These are phyloP conservation scores for Hypoxylon fragiforme DNA, from an alignment of 495 filamentous ascomycete species.

Conservation along the genomic window DNA sequence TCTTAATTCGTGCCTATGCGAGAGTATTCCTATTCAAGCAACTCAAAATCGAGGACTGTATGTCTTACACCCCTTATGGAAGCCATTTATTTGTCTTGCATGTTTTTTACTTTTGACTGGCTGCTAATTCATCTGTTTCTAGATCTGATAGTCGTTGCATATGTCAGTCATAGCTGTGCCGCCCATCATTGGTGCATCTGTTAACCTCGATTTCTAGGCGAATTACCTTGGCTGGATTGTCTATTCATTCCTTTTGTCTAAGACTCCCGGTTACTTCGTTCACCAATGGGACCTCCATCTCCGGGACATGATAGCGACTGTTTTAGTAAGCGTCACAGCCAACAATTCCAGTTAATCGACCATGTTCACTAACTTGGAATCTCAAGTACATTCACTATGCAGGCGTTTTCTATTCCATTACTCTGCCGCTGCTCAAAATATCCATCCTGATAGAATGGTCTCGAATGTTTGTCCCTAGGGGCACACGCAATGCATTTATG, in stretches of 20 bases:
- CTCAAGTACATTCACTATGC: constrained; percentile 23
- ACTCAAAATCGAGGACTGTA: constrained; percentile 32
- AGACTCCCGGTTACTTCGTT: constrained; percentile 36
- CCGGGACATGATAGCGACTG: constrained; percentile 16
- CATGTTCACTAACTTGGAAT: not conserved
- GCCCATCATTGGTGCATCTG: not conserved
- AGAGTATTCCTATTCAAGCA: constrained; percentile 22
- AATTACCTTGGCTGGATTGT: constrained; percentile 23
- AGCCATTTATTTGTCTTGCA: no score
- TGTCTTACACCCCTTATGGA: no score
- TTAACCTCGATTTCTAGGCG: constrained; percentile 12
- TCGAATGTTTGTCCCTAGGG: constrained; percentile 30
- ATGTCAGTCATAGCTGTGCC: constrained; percentile 10
- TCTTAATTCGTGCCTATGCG: constrained; percentile 27
- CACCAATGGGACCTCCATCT: constrained; percentile 37
- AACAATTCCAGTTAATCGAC: not conserved
- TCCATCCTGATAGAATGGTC: constrained; percentile 31
- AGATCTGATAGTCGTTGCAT: constrained; percentile 31
- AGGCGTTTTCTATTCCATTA: constrained; percentile 27
- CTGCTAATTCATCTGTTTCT: constrained; percentile 2
- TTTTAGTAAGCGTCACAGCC: constrained; percentile 16
- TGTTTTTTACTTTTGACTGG: no score
- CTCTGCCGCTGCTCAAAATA: constrained; percentile 28
- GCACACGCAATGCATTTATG: constrained; percentile 33
- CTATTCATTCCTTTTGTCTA: constrained; percentile 12